phyloP scores from a whole-genome alignment of 139 green algal genomes.

The Closterium sp. region DNA sequence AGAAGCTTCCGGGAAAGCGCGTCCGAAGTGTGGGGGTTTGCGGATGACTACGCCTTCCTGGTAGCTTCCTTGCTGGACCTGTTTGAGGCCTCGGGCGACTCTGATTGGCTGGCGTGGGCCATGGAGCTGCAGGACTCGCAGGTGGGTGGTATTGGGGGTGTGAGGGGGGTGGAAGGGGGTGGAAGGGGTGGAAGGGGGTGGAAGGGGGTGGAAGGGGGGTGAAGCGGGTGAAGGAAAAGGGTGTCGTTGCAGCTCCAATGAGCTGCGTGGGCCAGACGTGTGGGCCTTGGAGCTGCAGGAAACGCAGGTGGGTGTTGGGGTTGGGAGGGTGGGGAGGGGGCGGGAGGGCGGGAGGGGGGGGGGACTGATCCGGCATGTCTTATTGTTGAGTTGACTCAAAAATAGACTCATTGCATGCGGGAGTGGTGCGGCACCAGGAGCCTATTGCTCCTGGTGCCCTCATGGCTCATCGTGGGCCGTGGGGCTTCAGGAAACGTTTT shows the following conservation, averaged over 20 bases:
- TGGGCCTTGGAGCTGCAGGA: too few relatives aligned
- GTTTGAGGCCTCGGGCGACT: slow-evolving; percentile 67
- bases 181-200: too few relatives aligned
- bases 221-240: not conserved
- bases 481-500: too few relatives aligned
- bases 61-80: slow-evolving; percentile 78
- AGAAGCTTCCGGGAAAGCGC: slow-evolving; percentile 67
- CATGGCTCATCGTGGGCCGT: slow-evolving; percentile 75
- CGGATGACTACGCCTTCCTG: slow-evolving; percentile 78
- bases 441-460: too few relatives aligned
- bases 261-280: too few relatives aligned
- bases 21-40: slow-evolving; percentile 61
- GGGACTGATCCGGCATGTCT: not conserved
- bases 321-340: not conserved
- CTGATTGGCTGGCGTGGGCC: slow-evolving; percentile 74
- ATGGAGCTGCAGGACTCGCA: slow-evolving; percentile 73
- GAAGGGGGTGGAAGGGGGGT: slow-evolving; percentile 61
- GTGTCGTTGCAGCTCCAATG: not conserved
- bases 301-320: too few relatives aligned
- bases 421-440: too few relatives aligned
- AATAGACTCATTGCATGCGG: too few relatives aligned
- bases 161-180: slow-evolving; percentile 52
- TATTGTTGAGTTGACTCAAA: not conserved
- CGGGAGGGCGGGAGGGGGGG: not conserved
- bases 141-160: too few relatives aligned